phyloP scores from a whole-genome alignment of 1,284 basidiomycete genomes.

The Puccinia horiana region DNA sequence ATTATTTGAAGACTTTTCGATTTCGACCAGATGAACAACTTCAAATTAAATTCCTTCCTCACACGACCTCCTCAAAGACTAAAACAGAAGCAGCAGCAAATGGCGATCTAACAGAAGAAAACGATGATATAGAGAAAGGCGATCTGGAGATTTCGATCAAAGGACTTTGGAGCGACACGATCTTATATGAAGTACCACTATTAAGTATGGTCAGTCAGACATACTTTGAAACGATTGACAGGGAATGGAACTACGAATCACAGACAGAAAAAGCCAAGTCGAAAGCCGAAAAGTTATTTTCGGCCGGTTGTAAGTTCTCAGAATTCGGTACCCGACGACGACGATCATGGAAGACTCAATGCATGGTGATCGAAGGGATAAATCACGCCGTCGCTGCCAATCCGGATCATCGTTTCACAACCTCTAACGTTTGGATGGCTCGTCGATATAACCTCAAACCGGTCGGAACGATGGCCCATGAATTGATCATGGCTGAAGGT shows the following conservation, averaged over 20 bases:
- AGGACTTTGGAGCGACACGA: constrained; percentile 85
- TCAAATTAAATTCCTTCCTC: constrained; percentile 64
- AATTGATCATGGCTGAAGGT: constrained; percentile 67
- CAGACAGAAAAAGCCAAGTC: constrained; percentile 71
- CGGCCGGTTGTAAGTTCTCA: constrained; percentile 73
- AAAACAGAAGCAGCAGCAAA: constrained; percentile 52
- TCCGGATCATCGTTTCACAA: constrained; percentile 63
- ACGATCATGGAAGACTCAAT: constrained; percentile 76
- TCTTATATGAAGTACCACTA: constrained; percentile 93
- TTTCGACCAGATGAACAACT: constrained; percentile 80
- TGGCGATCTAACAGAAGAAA: neutral
- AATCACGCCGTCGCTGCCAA: constrained; percentile 65
- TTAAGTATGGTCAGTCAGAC: constrained; percentile 84
- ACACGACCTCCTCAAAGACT: constrained; percentile 37
- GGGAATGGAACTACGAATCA: constrained; percentile 78
- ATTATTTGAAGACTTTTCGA: constrained; percentile 70
- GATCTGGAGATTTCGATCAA: constrained; percentile 71
- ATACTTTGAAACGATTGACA: constrained; percentile 67
- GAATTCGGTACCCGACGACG: constrained; percentile 92
- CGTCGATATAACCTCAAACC: constrained; percentile 70
- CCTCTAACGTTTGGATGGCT: constrained; percentile 85
- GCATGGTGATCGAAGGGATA: constrained; percentile 73
- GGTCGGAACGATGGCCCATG: constrained; percentile 87
- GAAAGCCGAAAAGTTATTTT: constrained; percentile 72
- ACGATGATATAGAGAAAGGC: constrained; percentile 63